These are phyloP conservation scores for Suillus alpinus DNA, from an alignment of 768 basidiomycete species.

Conservation along the genomic window DNA sequence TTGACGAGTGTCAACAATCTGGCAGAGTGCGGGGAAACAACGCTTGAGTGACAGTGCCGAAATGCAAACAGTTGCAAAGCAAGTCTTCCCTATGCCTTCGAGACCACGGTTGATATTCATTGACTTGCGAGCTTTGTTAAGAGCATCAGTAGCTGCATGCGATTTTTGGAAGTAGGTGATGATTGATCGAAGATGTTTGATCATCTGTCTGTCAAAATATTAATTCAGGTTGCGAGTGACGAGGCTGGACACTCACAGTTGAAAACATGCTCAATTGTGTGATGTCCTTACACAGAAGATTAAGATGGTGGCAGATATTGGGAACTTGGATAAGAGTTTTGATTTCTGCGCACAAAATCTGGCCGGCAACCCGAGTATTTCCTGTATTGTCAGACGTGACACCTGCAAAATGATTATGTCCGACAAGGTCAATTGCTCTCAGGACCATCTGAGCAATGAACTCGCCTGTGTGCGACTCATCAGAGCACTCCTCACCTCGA, in stretches of 20 bases:
- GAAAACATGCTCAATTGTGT: too few relatives aligned
- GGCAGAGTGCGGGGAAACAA: slow-evolving; percentile 17
- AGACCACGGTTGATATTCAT: slow-evolving; percentile 16
- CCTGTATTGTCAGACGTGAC: neutral
- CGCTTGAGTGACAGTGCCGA: slow-evolving; percentile 16
- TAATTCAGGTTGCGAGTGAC: too few relatives aligned
- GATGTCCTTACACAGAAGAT: too few relatives aligned
- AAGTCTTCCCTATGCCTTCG: slow-evolving; percentile 23
- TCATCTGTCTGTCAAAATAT: neutral
- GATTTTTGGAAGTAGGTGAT: slow-evolving; percentile 23
- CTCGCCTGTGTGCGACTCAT: neutral
- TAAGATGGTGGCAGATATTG: too few relatives aligned
- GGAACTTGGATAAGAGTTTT: too few relatives aligned
- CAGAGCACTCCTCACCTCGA: too few relatives aligned
- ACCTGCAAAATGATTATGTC: neutral
- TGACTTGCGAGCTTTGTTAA: slow-evolving; percentile 12
- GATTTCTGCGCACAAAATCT: neutral
- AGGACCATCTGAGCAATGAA: neutral
- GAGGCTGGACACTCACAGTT: too few relatives aligned
- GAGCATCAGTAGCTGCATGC: slow-evolving; percentile 12
- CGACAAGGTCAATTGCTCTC: neutral
- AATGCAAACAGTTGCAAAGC: slow-evolving; percentile 20
- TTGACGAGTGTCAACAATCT: slow-evolving; percentile 9
- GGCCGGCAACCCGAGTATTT: neutral
- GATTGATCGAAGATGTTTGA: slow-evolving; percentile 14